phyloP scores from a whole-genome alignment of 192 early-diverging fungal species.

The Podila clonocystis region DNA sequence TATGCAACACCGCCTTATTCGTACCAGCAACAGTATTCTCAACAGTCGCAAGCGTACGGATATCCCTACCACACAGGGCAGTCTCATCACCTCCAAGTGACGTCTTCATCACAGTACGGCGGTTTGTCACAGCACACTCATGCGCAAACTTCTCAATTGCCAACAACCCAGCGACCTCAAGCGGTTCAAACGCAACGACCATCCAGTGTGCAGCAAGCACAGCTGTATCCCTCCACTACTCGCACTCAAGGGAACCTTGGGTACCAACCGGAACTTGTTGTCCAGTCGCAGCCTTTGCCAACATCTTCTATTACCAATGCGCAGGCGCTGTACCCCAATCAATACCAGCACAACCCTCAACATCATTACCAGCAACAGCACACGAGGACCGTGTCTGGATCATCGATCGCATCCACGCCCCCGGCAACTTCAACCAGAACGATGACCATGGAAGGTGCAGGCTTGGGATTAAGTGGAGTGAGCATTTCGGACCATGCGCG shows the following conservation, averaged over 20 bases:
- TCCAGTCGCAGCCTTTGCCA: background rate
- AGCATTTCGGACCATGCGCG: conserved; percentile 14
- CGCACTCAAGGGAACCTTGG: background rate
- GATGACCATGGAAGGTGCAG: conserved; percentile 30
- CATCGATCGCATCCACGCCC: conserved; percentile 11
- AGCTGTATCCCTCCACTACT: background rate
- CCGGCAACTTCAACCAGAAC: conserved; percentile 3
- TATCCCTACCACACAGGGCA: background rate
- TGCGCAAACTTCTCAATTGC: background rate
- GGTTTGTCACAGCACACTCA: background rate
- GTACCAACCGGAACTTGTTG: background rate
- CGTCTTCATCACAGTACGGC: background rate
- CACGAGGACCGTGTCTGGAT: background rate
- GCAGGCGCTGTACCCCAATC: background rate
- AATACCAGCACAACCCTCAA: background rate
- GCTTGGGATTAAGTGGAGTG: conserved; percentile 27
- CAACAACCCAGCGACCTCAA: background rate
- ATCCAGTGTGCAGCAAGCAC: background rate
- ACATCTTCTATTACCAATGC: background rate
- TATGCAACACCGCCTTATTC: background rate
- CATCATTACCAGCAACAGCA: background rate
- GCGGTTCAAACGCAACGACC: background rate
- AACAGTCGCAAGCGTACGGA: conserved; percentile 6
- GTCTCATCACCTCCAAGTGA: background rate
- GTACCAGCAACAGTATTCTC: conserved; percentile 11